Evolutionary conservation across 805 yeast species (phyloP).

Genomic region (Soucietia sequanensis): DNA sequence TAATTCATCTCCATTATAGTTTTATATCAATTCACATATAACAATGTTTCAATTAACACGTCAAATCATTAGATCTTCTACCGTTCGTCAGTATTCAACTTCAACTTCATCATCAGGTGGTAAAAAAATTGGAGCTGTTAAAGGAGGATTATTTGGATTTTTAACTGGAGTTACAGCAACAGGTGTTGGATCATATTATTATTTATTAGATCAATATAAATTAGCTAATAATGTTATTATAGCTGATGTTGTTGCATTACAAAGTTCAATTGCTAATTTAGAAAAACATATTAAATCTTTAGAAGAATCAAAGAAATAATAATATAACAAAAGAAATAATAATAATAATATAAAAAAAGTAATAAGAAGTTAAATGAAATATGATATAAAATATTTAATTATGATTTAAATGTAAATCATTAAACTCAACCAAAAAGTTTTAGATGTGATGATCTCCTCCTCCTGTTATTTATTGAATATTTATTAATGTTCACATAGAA

Average conservation of each 20-base stretch:
- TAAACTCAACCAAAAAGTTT: too few species aligned
- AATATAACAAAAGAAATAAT: too few species aligned
- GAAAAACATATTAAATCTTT: constrained; percentile 67
- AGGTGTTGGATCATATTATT: constrained; percentile 74
- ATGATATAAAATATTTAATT: too few species aligned
- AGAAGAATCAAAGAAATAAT: constrained; percentile 44
- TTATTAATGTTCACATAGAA: too few species aligned
- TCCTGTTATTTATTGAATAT: too few species aligned
- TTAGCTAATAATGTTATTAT: constrained; percentile 68
- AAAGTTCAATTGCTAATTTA: constrained; percentile 62
- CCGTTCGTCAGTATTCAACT: constrained; percentile 31
- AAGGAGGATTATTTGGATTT: constrained; percentile 68
- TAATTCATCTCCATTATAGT: too few species aligned
- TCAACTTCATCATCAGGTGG: constrained; percentile 21
- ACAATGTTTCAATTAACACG: constrained; percentile 15
- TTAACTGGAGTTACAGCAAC: constrained; percentile 73
- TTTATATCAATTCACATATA: too few species aligned
- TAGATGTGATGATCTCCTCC: too few species aligned
- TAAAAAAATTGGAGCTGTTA: constrained; percentile 39
- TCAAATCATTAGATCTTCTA: constrained; percentile 12
- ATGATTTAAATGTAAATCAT: too few species aligned
- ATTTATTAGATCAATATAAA: constrained; percentile 75
- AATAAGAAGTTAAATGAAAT: too few species aligned
- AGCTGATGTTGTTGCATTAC: constrained; percentile 71
- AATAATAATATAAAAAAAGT: too few species aligned